phyloP scores from a whole-genome alignment of 495 filamentous ascomycete species.

The Tetracladium marchalianum region DNA sequence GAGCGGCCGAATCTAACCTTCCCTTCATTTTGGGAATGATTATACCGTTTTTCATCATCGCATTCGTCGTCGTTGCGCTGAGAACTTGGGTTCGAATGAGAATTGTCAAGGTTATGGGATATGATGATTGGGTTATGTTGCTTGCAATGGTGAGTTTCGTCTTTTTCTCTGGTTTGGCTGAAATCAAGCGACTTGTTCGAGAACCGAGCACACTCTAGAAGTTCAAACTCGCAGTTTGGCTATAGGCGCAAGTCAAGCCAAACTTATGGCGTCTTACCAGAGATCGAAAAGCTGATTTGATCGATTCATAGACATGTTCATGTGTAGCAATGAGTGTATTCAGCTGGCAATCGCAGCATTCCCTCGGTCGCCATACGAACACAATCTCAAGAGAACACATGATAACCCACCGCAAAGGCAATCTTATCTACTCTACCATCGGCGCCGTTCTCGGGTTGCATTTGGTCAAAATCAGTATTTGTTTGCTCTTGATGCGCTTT shows the following conservation, averaged over 20 bases:
- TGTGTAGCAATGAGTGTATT: too few relatives aligned
- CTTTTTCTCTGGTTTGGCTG: neutral
- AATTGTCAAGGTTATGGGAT: slow-evolving; percentile 25
- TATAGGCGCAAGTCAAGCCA: too few relatives aligned
- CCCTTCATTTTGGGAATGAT: neutral
- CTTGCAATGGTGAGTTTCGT: slow-evolving; percentile 17
- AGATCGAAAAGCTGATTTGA: too few relatives aligned
- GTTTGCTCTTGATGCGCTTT: slow-evolving; percentile 28
- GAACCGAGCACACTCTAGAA: too few relatives aligned
- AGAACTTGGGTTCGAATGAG: slow-evolving; percentile 25
- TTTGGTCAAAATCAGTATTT: slow-evolving; percentile 13
- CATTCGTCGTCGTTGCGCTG: slow-evolving; percentile 1
- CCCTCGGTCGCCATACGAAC: slow-evolving; percentile 28
- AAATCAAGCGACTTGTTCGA: too few relatives aligned
- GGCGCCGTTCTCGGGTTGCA: slow-evolving; percentile 12
- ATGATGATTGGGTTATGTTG: slow-evolving; percentile 36
- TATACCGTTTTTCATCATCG: neutral
- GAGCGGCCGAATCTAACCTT: too few relatives aligned
- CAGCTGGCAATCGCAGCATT: slow-evolving; percentile 18
- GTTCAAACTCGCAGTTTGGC: too few relatives aligned
- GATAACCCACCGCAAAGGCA: slow-evolving; percentile 27
- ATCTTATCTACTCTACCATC: slow-evolving; percentile 24
- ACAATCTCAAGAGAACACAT: slow-evolving; percentile 19
- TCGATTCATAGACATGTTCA: too few relatives aligned
- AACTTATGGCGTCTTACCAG: too few relatives aligned